Evolutionary conservation across 2,329 filamentous ascomycete species (phyloP).

Genomic region (Graphilbum ipis-grandicollis): DNA sequence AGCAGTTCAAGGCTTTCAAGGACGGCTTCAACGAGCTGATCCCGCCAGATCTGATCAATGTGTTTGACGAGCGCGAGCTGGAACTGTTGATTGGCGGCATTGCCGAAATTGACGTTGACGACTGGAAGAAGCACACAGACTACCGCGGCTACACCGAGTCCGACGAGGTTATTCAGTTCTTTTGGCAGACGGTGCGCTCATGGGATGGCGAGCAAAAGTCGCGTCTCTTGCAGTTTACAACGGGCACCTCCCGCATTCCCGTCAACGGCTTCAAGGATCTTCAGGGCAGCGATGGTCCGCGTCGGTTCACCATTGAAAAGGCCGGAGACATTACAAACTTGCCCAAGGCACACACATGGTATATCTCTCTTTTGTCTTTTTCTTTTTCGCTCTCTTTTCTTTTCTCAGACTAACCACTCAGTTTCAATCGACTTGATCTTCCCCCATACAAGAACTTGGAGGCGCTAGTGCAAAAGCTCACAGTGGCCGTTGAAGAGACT

Average conservation of each 20-base stretch:
- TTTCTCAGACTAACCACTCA: conserved; percentile 20
- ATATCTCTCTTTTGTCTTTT: conserved; percentile 21
- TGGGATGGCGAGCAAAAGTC: conserved; percentile 99
- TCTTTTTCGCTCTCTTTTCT: background rate
- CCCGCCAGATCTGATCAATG: conserved; percentile 87
- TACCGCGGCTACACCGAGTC: conserved; percentile 97
- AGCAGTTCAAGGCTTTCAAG: conserved; percentile 97
- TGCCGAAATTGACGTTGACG: conserved; percentile 97
- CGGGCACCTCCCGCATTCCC: conserved; percentile 90
- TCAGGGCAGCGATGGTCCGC: conserved; percentile 87
- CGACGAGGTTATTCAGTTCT: conserved; percentile 93
- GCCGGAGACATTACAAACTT: conserved; percentile 79
- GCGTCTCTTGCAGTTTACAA: conserved; percentile 87
- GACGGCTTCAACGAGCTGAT: conserved; percentile 96
- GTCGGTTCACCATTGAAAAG: conserved; percentile 96
- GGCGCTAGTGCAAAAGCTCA: conserved; percentile 71
- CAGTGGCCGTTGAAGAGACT: conserved; percentile 95
- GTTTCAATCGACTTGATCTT: conserved; percentile 93
- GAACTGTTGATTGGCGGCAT: conserved; percentile 96
- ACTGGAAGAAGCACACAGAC: conserved; percentile 99
- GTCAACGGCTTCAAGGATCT: conserved; percentile 99
- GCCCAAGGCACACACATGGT: conserved; percentile 97
- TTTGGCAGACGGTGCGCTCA: conserved; percentile 92
- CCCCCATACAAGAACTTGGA: conserved; percentile 86
- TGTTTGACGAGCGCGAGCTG: conserved; percentile 94